Evolutionary conservation across 164 flowering plant species (phyloP), one percentile per base, ranked within the genome.

Genomic region (Magnolia kwangsiensis): DNA sequence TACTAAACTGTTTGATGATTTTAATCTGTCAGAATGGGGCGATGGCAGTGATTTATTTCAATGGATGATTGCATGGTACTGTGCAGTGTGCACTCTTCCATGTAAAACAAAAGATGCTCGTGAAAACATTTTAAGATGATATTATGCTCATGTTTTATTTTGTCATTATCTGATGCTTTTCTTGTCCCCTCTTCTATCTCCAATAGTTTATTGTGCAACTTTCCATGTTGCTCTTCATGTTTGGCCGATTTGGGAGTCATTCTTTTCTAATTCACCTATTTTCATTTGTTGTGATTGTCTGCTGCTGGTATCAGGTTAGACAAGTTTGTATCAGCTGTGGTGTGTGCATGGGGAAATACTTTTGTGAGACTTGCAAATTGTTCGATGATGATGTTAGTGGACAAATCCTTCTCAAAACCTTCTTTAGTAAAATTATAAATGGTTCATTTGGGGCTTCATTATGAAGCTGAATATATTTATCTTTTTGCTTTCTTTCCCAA

Each of bases 371-470:
- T 21, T 95, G 98, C 91, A 92, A 89, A 81, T 80, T 95, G 67
- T 93, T 84, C 81, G 98, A 95, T 83, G 97, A 95, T 81, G 97
- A 95, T 87, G 98, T 95, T 74, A 87, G 98, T 84, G 19, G 58
- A 7, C 45, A 55, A 51, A 72, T 55, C 23, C 27, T 50, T 27
- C 51, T 45, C 11, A 4, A 7, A 72, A 51, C 63, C 23, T 61
- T 58, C 29, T 51, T 23, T 24, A 37, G 45, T 21, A 8, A 9
- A 8, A 23, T 45, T 23, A 7, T 74, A 66, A 65, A 21, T 23
- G 58, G n/a, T 31, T 49, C 66, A 14, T 66, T 58, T 49, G 66
- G 7, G 31, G 11, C 8, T 20, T 61, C n/a, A 21, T 70, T 29
- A 18, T 50, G 9, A n/a, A 1, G 3, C 18, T 49, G 9, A 51